A percentile compares a stretch with the other conserved stretches of the same genome.
Evolutionary conservation across 2,329 filamentous ascomycete species (phyloP).

Genomic region (Gyromitra esculenta): DNA sequence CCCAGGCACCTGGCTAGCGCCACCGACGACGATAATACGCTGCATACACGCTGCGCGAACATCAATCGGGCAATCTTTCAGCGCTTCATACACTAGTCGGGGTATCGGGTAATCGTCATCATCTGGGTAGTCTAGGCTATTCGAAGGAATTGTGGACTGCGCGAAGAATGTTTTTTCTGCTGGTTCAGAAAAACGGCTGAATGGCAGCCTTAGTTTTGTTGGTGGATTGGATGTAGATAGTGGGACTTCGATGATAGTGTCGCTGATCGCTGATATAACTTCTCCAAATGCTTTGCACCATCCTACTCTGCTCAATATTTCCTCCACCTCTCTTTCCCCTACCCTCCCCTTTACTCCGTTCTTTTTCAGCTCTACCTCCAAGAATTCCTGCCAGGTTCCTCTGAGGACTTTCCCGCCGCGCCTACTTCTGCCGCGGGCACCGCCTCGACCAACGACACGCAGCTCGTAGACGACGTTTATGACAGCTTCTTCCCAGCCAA

Average conservation of each 20-base stretch:
- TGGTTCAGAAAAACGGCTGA: conserved; percentile 75
- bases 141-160: conserved; percentile 57
- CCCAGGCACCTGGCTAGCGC: conserved; percentile 80
- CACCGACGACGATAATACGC: conserved; percentile 85
- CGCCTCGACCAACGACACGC: conserved; percentile 67
- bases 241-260: conserved; percentile 38
- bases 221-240: conserved; percentile 55
- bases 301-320: conserved; percentile 76
- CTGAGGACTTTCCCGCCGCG: conserved; percentile 78
- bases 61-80: conserved; percentile 81
- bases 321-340: conserved; percentile 65
- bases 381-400: conserved; percentile 59
- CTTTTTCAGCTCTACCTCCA: conserved; percentile 26
- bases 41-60: conserved; percentile 86
- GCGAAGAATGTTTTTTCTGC: conserved; percentile 80
- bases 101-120: conserved; percentile 86
- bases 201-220: conserved; percentile 71
- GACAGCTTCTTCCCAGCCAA: conserved; percentile 91
- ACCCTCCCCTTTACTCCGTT: background rate
- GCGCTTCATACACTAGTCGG: conserved; percentile 76
- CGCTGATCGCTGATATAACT: conserved; percentile 2
- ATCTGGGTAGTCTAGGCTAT: conserved; percentile 70
- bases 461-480: conserved; percentile 87
- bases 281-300: conserved; percentile 71
- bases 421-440: conserved; percentile 74